A percentile compares a stretch with the other conserved stretches of the same genome.
Evolutionary conservation across 495 filamentous ascomycete species (phyloP).

Genomic region (Lasiosphaeria miniovina): DNA sequence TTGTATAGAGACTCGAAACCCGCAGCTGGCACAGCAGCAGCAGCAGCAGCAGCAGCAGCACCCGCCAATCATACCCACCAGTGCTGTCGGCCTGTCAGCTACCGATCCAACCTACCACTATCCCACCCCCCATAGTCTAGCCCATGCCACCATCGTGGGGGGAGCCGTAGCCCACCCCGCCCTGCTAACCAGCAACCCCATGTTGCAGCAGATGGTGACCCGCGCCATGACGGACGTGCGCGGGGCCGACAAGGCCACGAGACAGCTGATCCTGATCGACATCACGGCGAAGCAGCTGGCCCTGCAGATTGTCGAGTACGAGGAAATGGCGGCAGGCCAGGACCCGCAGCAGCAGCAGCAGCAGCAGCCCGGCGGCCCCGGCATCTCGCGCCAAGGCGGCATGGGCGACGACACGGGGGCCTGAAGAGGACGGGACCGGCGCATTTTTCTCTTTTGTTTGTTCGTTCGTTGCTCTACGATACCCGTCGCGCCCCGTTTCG

Average conservation of each 20-base stretch:
- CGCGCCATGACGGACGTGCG: constrained; percentile 42
- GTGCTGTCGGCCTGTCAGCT: constrained; percentile 22
- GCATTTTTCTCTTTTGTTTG: not conserved
- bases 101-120: constrained; percentile 22
- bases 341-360: not conserved
- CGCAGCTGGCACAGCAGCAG: constrained; percentile 15
- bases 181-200: constrained; percentile 33
- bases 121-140: constrained; percentile 17
- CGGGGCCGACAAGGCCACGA: constrained; percentile 36
- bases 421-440: constrained; percentile 5
- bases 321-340: constrained; percentile 26
- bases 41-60: constrained; percentile 20
- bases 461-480: no score
- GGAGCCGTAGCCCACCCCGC: constrained; percentile 19
- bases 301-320: constrained; percentile 40
- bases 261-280: constrained; percentile 43
- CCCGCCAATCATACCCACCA: constrained; percentile 17
- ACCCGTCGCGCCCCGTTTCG: no score
- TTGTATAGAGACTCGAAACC: constrained; percentile 28
- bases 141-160: constrained; percentile 15
- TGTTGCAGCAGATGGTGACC: constrained; percentile 37
- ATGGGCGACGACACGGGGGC: constrained; percentile 31
- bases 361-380: constrained; percentile 15
- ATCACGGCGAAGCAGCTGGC: constrained; percentile 43
- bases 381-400: constrained; percentile 21